Percentiles rank a stretch among this genome's conserved stretches.
These are phyloP conservation scores for Claviceps pusilla DNA, from an alignment of 2,329 filamentous ascomycete genomes.

Conservation along the genomic window DNA sequence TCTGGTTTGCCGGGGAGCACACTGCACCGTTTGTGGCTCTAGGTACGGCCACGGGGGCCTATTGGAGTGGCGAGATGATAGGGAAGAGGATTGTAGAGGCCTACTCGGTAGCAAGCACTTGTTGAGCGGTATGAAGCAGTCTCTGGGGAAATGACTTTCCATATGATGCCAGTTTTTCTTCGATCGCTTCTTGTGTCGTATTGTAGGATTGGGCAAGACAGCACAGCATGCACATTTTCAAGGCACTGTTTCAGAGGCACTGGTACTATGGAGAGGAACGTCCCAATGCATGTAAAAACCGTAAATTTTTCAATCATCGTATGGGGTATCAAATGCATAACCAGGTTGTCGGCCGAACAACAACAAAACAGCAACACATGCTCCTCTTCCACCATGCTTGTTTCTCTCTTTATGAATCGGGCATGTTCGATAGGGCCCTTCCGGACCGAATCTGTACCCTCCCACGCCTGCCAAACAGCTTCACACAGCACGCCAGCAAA, in stretches of 20 bases:
- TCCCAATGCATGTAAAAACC: too few species aligned
- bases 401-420: neutral
- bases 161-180: neutral
- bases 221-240: neutral
- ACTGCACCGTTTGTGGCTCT: conserved; percentile 79
- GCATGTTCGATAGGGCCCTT: neutral
- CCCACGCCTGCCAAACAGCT: neutral
- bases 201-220: neutral
- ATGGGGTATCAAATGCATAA: neutral
- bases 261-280: neutral
- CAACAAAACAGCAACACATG: neutral
- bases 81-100: conserved; percentile 46
- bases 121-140: neutral
- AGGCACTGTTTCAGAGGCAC: neutral
- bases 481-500: neutral
- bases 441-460: too few species aligned
- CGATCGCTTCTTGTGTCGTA: too few species aligned
- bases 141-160: neutral
- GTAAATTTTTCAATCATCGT: neutral
- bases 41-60: conserved; percentile 80
- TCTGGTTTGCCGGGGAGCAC: conserved; percentile 86
- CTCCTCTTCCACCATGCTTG: neutral
- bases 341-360: neutral
- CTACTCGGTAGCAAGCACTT: conserved; percentile 25
- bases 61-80: conserved; percentile 76